phyloP scores from a whole-genome alignment of 305 asterid species.

The Caryopteris hybrid region DNA sequence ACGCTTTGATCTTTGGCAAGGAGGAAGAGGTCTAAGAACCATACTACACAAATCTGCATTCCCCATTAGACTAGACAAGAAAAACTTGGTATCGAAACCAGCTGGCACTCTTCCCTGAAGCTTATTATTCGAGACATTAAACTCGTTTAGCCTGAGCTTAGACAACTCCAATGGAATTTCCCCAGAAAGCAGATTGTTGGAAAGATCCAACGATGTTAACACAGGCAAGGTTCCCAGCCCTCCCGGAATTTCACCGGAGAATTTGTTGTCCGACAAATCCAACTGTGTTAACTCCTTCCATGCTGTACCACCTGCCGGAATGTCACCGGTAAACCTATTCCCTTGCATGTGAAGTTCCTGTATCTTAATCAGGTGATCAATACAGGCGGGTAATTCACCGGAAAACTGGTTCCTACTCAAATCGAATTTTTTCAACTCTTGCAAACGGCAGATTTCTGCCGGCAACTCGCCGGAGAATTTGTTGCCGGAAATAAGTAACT shows the following conservation, averaged over 20 bases:
- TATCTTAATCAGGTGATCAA: slow-evolving; percentile 36
- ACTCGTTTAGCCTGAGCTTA: slow-evolving; percentile 50
- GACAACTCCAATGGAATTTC: slow-evolving; percentile 51
- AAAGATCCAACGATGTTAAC: slow-evolving; percentile 51
- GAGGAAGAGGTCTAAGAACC: slow-evolving; percentile 40
- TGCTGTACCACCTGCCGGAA: slow-evolving; percentile 37
- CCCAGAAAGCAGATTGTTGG: slow-evolving; percentile 55
- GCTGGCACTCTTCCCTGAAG: slow-evolving; percentile 64
- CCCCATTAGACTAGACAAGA: slow-evolving; percentile 42
- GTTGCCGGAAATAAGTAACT: slow-evolving; percentile 47
- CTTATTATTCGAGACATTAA: slow-evolving; percentile 62
- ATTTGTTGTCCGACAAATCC: slow-evolving; percentile 57
- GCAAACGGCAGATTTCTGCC: slow-evolving; percentile 41
- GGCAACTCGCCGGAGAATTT: slow-evolving; percentile 57
- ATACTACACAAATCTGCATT: slow-evolving; percentile 64
- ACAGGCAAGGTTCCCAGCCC: slow-evolving; percentile 57
- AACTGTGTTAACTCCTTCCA: slow-evolving; percentile 54
- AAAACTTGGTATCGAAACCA: slow-evolving; percentile 33
- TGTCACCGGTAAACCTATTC: slow-evolving; percentile 46
- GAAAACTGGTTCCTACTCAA: slow-evolving; percentile 51
- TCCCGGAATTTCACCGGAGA: slow-evolving; percentile 55
- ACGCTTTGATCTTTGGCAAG: slow-evolving; percentile 40
- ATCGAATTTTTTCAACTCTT: slow-evolving; percentile 38
- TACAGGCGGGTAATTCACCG: slow-evolving; percentile 58
- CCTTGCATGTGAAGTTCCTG: slow-evolving; percentile 50